Evolutionary conservation across 129 eudicot genomes (phyloP).

Genomic region (Flaveria trinervia): DNA sequence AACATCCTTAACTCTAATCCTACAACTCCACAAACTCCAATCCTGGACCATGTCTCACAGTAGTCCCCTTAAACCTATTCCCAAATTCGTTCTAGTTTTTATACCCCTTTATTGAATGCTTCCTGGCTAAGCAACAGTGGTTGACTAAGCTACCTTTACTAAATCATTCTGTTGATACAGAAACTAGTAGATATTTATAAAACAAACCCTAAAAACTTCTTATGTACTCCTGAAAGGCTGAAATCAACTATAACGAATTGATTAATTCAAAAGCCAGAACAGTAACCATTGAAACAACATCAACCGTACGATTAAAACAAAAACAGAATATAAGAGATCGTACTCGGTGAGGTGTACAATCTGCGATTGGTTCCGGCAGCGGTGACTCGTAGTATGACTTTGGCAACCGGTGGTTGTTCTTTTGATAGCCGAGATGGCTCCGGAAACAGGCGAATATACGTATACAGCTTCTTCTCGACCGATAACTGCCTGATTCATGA

Average conservation of each 20-base stretch:
- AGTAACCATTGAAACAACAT: no score
- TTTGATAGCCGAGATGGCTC: slow-evolving; percentile 62
- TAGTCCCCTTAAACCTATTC: background rate
- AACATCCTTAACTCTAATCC: no score
- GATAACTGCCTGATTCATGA: slow-evolving; percentile 56
- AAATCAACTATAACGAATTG: no score
- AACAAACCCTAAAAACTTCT: background rate
- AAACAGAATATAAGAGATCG: background rate
- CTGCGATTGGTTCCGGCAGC: slow-evolving; percentile 51
- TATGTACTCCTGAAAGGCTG: no score
- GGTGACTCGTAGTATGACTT: slow-evolving; percentile 60
- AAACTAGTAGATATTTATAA: background rate
- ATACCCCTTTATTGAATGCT: background rate
- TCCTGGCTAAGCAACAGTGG: slow-evolving; percentile 14
- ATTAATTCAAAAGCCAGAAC: no score
- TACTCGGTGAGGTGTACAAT: slow-evolving; percentile 66
- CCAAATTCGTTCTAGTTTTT: background rate
- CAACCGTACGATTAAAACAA: no score
- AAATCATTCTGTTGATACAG: background rate
- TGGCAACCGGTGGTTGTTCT: slow-evolving; percentile 91
- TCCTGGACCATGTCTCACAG: no score
- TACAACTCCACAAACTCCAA: no score
- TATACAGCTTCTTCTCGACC: slow-evolving; percentile 68
- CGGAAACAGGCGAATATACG: slow-evolving; percentile 69
- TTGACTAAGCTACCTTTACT: background rate